Conservation (phyloP, 2,329 filamentous ascomycete genomes). For the Diaporthe vexans region DNA sequence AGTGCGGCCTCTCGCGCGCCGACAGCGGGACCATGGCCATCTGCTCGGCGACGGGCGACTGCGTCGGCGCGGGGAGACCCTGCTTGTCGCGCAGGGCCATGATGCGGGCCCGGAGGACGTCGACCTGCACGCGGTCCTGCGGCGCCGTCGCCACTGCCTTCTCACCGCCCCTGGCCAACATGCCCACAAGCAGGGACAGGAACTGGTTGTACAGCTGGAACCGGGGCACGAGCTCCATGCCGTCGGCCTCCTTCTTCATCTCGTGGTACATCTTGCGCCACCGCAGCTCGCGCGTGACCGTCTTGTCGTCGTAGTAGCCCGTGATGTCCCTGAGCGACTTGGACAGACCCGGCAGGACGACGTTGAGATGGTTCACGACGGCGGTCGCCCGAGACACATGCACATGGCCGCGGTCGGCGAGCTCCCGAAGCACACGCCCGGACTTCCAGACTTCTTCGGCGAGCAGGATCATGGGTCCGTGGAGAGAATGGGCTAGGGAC, state of each 20-base stretch:
- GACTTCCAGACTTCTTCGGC: conserved; percentile 62
- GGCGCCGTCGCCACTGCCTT: neutral
- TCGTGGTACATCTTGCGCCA: conserved; percentile 72
- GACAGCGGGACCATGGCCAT: conserved; percentile 38
- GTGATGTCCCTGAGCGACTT: conserved; percentile 68
- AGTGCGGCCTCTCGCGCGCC: conserved; percentile 63
- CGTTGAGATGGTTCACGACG: conserved; percentile 68
- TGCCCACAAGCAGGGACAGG: conserved; percentile 61
- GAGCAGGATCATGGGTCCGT: conserved; percentile 62
- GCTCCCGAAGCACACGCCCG: conserved; percentile 63
- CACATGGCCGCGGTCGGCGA: conserved; percentile 68
- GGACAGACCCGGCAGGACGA: conserved; percentile 69
- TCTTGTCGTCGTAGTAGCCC: conserved; percentile 64
- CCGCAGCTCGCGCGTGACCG: conserved; percentile 60
- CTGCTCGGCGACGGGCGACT: conserved; percentile 6
- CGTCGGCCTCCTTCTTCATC: conserved; percentile 67
- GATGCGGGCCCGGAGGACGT: conserved; percentile 62
- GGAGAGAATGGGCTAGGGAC: conserved; percentile 59
- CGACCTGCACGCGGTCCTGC: conserved; percentile 70
- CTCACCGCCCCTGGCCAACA: conserved; percentile 54
- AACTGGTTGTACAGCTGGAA: conserved; percentile 71
- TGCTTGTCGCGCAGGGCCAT: conserved; percentile 66
- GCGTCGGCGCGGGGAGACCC: conserved; percentile 54
- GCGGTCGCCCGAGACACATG: conserved; percentile 64
- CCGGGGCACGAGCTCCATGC: conserved; percentile 64